Evolutionary conservation across 2,329 filamentous ascomycete genomes (phyloP).

Genomic region (Aureobasidium sp.): DNA sequence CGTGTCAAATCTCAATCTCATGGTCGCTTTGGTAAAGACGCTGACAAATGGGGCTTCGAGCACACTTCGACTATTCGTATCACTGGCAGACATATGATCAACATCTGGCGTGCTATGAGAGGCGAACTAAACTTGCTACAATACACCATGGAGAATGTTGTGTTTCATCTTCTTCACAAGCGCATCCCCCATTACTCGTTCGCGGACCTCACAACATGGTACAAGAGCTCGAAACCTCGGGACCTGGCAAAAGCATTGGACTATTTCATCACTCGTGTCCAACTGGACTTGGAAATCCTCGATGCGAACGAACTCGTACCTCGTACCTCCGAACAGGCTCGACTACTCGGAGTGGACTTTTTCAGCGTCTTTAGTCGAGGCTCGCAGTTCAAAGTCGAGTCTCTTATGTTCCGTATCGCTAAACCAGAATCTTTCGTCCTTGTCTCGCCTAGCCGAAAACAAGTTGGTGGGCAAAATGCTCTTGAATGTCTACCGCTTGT

Average conservation of each 20-base stretch:
- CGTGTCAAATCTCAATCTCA: slow-evolving; percentile 87
- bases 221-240: slow-evolving; percentile 70
- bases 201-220: slow-evolving; percentile 85
- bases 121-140: slow-evolving; percentile 92
- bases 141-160: slow-evolving; percentile 97
- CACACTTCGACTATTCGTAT: slow-evolving; percentile 92
- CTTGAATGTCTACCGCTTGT: slow-evolving; percentile 94
- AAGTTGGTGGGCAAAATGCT: slow-evolving; percentile 94
- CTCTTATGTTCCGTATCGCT: slow-evolving; percentile 98
- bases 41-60: slow-evolving; percentile 93
- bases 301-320: slow-evolving; percentile 91
- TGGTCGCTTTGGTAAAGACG: slow-evolving; percentile 86
- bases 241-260: slow-evolving; percentile 80
- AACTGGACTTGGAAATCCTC: slow-evolving; percentile 89
- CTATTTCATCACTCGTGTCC: slow-evolving; percentile 80
- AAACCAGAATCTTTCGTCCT: slow-evolving; percentile 97
- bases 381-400: slow-evolving; percentile 99
- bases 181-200: slow-evolving; percentile 91
- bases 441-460: slow-evolving; percentile 88
- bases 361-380: slow-evolving; percentile 96
- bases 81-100: slow-evolving; percentile 97
- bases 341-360: slow-evolving; percentile 94
- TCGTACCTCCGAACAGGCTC: slow-evolving; percentile 93
- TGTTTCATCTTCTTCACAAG: slow-evolving; percentile 88
- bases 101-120: slow-evolving; percentile 97